A percentile compares a stretch with the other conserved stretches of the same genome.
These are phyloP conservation scores for Vitis hybrid DNA, from an alignment of 177 flowering plant genomes.

Conservation along the genomic window DNA sequence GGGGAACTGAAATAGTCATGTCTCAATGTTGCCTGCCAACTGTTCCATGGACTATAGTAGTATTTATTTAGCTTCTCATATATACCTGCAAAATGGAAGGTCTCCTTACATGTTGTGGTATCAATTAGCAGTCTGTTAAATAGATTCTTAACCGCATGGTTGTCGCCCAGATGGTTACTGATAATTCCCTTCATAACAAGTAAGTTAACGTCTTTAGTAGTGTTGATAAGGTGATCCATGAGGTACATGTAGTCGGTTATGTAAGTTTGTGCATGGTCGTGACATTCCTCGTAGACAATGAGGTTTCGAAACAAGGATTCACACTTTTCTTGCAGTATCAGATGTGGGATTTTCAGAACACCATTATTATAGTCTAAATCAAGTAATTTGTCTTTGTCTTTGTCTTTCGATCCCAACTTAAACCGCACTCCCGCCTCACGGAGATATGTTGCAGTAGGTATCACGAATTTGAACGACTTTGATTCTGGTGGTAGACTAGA, in stretches of 20 bases:
- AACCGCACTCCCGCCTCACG: constrained; percentile 23
- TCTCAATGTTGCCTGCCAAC: constrained; percentile 20
- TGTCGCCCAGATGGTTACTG: constrained; percentile 5
- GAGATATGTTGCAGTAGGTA: constrained; percentile 13
- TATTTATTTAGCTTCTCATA: constrained; percentile 2
- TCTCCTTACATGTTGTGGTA: neutral
- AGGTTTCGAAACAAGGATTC: constrained; percentile 26
- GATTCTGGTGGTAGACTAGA: too few relatives aligned
- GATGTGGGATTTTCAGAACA: constrained; percentile 18
- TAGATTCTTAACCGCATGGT: constrained; percentile 11
- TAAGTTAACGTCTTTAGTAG: constrained; percentile 22
- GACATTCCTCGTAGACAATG: constrained; percentile 26
- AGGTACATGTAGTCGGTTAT: constrained; percentile 21
- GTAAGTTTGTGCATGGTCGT: neutral
- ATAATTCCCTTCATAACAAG: constrained; percentile 20
- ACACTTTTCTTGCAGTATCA: constrained; percentile 1
- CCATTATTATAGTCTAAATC: constrained; percentile 17
- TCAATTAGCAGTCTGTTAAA: constrained; percentile 11
- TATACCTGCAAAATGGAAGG: constrained; percentile 1
- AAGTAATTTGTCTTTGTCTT: constrained; percentile 1
- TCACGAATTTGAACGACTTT: too few relatives aligned
- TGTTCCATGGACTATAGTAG: constrained; percentile 6
- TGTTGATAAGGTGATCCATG: constrained; percentile 21
- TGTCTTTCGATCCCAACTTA: neutral
- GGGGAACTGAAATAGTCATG: constrained; percentile 22